Evolutionary conservation across 805 yeast genomes (phyloP).

Genomic region (Isabelozyma heimii): DNA sequence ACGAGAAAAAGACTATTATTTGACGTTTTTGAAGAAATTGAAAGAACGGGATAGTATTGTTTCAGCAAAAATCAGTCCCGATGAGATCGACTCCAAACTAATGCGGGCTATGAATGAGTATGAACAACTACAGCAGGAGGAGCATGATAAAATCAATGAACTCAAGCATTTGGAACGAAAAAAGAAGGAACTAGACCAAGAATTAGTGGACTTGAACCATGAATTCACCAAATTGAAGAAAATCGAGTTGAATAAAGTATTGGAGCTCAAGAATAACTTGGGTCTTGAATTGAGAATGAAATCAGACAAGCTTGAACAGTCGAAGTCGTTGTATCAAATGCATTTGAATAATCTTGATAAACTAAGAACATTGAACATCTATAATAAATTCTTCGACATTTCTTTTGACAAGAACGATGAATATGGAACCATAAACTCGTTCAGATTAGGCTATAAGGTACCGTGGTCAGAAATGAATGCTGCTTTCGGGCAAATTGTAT

Average conservation of each 20-base stretch:
- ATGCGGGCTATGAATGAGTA: slow-evolving; percentile 46
- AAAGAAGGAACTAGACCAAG: slow-evolving; percentile 44
- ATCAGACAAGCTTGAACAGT: slow-evolving; percentile 55
- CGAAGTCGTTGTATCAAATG: slow-evolving; percentile 60
- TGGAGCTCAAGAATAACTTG: slow-evolving; percentile 50
- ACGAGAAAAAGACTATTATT: slow-evolving; percentile 75
- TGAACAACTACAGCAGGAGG: slow-evolving; percentile 37
- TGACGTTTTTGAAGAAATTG: slow-evolving; percentile 68
- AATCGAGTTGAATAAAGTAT: slow-evolving; percentile 45
- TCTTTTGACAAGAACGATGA: slow-evolving; percentile 66
- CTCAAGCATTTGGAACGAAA: slow-evolving; percentile 39
- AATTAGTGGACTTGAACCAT: slow-evolving; percentile 43
- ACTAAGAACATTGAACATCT: slow-evolving; percentile 75
- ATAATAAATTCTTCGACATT: slow-evolving; percentile 77
- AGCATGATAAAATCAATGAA: slow-evolving; percentile 29
- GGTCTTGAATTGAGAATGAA: slow-evolving; percentile 53
- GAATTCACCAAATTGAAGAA: slow-evolving; percentile 34
- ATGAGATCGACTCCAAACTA: slow-evolving; percentile 35
- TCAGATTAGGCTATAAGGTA: slow-evolving; percentile 73
- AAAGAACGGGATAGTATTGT: slow-evolving; percentile 30
- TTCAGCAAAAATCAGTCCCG: slow-evolving; percentile 5
- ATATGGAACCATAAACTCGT: slow-evolving; percentile 84
- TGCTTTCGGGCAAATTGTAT: slow-evolving; percentile 80
- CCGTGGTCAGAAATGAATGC: slow-evolving; percentile 93
- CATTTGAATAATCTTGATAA: slow-evolving; percentile 66